Evolutionary conservation across 2,329 filamentous ascomycete species (phyloP).

Genomic region (Paracamarosporium sp.): DNA sequence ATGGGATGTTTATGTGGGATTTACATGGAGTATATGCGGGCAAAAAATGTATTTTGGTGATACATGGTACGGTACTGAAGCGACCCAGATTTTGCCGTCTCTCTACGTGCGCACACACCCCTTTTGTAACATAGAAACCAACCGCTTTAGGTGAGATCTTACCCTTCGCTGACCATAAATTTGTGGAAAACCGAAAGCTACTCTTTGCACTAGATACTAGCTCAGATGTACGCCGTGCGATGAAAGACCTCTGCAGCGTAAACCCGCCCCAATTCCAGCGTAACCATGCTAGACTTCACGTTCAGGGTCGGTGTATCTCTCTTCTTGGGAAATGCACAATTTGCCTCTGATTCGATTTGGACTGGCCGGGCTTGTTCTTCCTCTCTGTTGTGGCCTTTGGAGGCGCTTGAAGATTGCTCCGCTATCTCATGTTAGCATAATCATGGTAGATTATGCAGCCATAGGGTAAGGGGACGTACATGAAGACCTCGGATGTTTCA

Average conservation of each 20-base stretch:
- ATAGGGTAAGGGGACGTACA: background rate
- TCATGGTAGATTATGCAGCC: background rate
- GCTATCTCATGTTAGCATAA: background rate
- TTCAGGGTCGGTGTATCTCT: background rate
- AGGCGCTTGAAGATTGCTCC: background rate
- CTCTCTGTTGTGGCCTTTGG: background rate
- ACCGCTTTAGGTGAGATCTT: too few species aligned
- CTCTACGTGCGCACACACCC: background rate
- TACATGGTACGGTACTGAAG: background rate
- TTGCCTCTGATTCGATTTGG: background rate
- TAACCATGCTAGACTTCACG: background rate
- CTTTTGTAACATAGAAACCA: too few species aligned
- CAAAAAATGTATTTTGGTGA: background rate
- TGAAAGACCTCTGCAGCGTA: background rate
- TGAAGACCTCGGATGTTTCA: background rate
- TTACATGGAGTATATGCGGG: too few species aligned
- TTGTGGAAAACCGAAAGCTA: background rate
- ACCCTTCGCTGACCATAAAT: too few species aligned
- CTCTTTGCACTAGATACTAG: background rate
- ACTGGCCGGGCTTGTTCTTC: background rate
- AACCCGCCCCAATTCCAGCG: background rate
- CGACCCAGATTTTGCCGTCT: background rate
- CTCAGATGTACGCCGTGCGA: background rate
- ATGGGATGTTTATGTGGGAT: too few species aligned
- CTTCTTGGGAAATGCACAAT: background rate